These are phyloP conservation scores for Debaryomyces robertsiae DNA, from an alignment of 1,139 yeast genomes.

Conservation along the genomic window DNA sequence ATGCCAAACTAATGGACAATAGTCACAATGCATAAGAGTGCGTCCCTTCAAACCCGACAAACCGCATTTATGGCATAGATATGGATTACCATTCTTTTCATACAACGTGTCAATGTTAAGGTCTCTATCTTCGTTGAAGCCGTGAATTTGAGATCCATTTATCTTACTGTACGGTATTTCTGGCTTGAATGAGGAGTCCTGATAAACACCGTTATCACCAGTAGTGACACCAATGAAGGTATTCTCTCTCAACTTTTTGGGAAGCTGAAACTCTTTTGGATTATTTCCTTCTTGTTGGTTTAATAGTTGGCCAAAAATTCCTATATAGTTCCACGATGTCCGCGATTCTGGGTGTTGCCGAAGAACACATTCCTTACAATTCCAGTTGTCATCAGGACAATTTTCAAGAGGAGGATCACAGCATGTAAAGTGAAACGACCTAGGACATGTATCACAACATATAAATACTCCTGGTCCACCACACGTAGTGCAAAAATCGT, in stretches of 20 bases:
- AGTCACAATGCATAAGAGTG: conserved; percentile 75
- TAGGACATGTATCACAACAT: conserved; percentile 93
- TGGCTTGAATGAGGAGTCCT: conserved; percentile 60
- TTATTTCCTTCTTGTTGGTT: conserved; percentile 59
- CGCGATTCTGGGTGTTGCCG: conserved; percentile 29
- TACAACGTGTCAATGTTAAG: conserved; percentile 67
- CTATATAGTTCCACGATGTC: conserved; percentile 45
- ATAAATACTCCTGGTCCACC: conserved; percentile 86
- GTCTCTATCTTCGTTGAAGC: conserved; percentile 43
- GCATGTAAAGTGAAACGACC: conserved; percentile 88
- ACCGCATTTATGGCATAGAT: conserved; percentile 77
- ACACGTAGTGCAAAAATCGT: conserved; percentile 87
- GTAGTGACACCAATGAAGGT: conserved; percentile 73
- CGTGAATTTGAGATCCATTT: conserved; percentile 43
- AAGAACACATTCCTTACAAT: conserved; percentile 70
- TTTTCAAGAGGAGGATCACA: conserved; percentile 86
- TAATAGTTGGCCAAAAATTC: conserved; percentile 65
- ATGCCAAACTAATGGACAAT: conserved; percentile 89
- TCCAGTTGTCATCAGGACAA: conserved; percentile 90
- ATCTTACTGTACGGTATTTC: conserved; percentile 42
- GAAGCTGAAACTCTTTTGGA: conserved; percentile 75
- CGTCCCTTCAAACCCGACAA: conserved; percentile 59
- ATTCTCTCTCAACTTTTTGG: conserved; percentile 63
- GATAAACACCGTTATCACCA: conserved; percentile 71
- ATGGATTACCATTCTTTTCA: conserved; percentile 65